Evolutionary conservation across 2,329 filamentous ascomycete genomes (phyloP), one percentile per base, ranked within the genome.

Genomic region (Emmonsiellopsis sp.): DNA sequence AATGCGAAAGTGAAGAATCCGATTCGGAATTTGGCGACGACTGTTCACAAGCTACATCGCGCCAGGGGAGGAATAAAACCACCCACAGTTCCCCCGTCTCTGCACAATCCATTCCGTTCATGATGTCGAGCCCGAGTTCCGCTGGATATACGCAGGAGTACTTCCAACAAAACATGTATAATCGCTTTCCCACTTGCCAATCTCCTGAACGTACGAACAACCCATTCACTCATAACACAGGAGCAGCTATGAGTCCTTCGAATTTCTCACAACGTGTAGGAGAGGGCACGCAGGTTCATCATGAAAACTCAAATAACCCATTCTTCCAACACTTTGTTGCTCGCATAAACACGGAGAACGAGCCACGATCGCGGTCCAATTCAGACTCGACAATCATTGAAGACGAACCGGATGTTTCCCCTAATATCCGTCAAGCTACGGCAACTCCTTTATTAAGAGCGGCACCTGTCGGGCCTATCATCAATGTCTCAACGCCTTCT

Each of bases 151-250:
- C 62, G 20, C 58, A 54, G 34, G 62, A 63, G 52, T 63, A 64
- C 38, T 64, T 58, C 51, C 30, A 48, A 11, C 32, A 26, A 31
- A 15, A 20, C 37, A 51, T 15, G 41, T 42, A 34, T 41, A 16
- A 15, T 40, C 37, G 31, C 11, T 48, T 51, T 13, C 43, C 30
- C 44, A 44, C 31, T 42, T 42, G 37, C 26, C 50, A 10, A 51
- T 75, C 70, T 55, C 75, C 75, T 47, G 69, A 74, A 54, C 75
- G 73, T 50, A 52, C 67, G 11, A 71, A 73, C 48, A 73, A 76
- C 57, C 61, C 69, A 15, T 74, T 72, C 51, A 62, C 65, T 2
- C 57, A 58, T 10, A 57, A 58, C 16, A 56, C 57, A 34, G 53
- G 59, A 48, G 51, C 59, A 54, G 32, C 9, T 6, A 26, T 13